Evolutionary conservation across 148 eudicot species (phyloP).

Genomic region (Salicornia ramosissima): DNA sequence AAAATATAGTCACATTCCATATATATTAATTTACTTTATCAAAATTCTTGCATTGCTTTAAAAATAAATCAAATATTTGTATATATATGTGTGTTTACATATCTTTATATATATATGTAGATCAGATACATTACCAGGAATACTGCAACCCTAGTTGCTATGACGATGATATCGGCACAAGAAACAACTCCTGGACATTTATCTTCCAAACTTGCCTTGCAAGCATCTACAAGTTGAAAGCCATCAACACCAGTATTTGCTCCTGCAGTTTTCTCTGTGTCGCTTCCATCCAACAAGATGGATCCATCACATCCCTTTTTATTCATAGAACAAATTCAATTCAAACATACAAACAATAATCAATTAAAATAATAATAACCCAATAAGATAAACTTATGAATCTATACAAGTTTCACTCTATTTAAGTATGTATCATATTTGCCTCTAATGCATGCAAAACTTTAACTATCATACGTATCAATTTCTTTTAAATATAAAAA

Average conservation of each 20-base stretch:
- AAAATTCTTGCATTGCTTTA: too few relatives aligned
- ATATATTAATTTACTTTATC: neutral
- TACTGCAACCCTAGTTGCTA: slow-evolving; percentile 41
- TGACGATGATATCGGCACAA: slow-evolving; percentile 46
- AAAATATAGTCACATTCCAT: neutral
- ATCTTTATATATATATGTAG: neutral
- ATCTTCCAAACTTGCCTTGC: slow-evolving; percentile 33
- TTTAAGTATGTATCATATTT: too few relatives aligned
- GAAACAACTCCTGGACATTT: slow-evolving; percentile 45
- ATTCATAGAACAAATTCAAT: neutral
- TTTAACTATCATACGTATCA: too few relatives aligned
- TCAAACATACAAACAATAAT: too few relatives aligned
- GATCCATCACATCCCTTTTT: slow-evolving; percentile 30
- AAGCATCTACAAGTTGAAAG: slow-evolving; percentile 23
- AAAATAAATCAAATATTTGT: too few relatives aligned
- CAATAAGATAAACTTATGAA: neutral
- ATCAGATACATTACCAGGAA: slow-evolving; percentile 13
- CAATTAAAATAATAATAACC: neutral
- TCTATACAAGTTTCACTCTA: too few relatives aligned
- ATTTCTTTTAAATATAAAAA: too few relatives aligned
- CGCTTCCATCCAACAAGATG: slow-evolving; percentile 15
- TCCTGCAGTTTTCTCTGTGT: slow-evolving; percentile 17
- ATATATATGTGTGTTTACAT: too few relatives aligned
- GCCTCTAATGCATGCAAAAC: too few relatives aligned
- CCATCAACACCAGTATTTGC: slow-evolving; percentile 22